Percentiles rank a stretch among this genome's conserved stretches.
Evolutionary conservation across 805 yeast species (phyloP).

Genomic region (Zygosaccharomyces pseudorouxii): DNA sequence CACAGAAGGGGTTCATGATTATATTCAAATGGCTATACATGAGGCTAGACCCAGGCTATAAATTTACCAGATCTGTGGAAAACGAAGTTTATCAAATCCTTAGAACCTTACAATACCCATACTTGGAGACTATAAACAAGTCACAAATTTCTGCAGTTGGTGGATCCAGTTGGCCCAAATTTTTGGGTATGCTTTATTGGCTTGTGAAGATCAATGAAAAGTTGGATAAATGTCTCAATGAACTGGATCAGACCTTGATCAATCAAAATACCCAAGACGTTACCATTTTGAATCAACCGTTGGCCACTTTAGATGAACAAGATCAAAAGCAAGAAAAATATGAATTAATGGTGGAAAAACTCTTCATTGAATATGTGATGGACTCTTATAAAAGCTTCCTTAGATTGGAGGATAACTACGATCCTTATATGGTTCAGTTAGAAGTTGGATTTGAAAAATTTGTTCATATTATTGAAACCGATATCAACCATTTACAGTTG

Average conservation of each 20-base stretch:
- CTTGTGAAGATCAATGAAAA: slow-evolving; percentile 52
- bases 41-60: slow-evolving; percentile 73
- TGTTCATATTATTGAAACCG: slow-evolving; percentile 45
- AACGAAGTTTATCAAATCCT: slow-evolving; percentile 67
- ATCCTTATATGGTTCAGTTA: slow-evolving; percentile 51
- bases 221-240: slow-evolving; percentile 34
- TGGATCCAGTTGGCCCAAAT: slow-evolving; percentile 81
- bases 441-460: slow-evolving; percentile 50
- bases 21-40: slow-evolving; percentile 78
- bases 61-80: slow-evolving; percentile 63
- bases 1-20: slow-evolving; percentile 77
- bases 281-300: slow-evolving; percentile 25
- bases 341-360: slow-evolving; percentile 38
- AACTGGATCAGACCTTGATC: slow-evolving; percentile 21
- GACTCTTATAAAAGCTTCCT: slow-evolving; percentile 66
- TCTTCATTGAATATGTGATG: slow-evolving; percentile 56
- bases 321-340: slow-evolving; percentile 33
- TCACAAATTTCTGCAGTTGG: slow-evolving; percentile 90
- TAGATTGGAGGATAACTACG: slow-evolving; percentile 58
- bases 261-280: slow-evolving; percentile 32
- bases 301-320: slow-evolving; percentile 28
- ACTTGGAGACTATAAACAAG: slow-evolving; percentile 71
- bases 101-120: slow-evolving; percentile 69
- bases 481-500: slow-evolving; percentile 39
- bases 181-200: slow-evolving; percentile 83